These are phyloP conservation scores for Penicillium rolfsii DNA, from an alignment of 2,329 filamentous ascomycete genomes.

Conservation along the genomic window DNA sequence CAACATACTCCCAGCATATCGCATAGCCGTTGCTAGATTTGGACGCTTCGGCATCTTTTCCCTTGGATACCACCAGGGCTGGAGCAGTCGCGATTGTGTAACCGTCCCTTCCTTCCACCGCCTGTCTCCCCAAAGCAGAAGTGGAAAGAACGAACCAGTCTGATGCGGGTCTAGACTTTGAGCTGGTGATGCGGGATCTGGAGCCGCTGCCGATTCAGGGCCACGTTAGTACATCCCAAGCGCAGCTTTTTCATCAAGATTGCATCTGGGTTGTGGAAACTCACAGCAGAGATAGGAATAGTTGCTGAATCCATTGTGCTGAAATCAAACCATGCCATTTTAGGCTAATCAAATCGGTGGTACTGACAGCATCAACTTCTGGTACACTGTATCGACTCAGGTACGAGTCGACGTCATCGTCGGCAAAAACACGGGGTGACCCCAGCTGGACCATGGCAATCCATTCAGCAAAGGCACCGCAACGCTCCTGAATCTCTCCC, in stretches of 20 bases:
- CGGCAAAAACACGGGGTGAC: conserved; percentile 43
- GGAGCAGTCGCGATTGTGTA: conserved; percentile 36
- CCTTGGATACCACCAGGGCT: conserved; percentile 11
- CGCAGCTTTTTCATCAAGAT: not conserved
- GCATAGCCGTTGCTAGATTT: conserved; percentile 22
- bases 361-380: conserved; percentile 28
- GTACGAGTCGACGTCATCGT: conserved; percentile 48
- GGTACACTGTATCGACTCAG: conserved; percentile 49
- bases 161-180: conserved; percentile 4
- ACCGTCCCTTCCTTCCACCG: conserved; percentile 46
- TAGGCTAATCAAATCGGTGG: conserved; percentile 40
- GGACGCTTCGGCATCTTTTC: not conserved
- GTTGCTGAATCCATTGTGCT: conserved; percentile 42
- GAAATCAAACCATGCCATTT: conserved; percentile 50
- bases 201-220: conserved; percentile 24
- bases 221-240: conserved; percentile 17
- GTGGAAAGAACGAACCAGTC: conserved; percentile 44
- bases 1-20: conserved; percentile 48
- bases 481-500: conserved; percentile 63
- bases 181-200: conserved; percentile 17
- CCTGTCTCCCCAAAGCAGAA: conserved; percentile 39
- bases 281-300: conserved; percentile 45
- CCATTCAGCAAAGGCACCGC: conserved; percentile 64
- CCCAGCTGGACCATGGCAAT: conserved; percentile 58
- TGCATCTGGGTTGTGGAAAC: conserved; percentile 19